A percentile compares a stretch with the other conserved stretches of the same genome.
These are phyloP conservation scores for Ustilago shanxiensis DNA, from an alignment of 1,284 basidiomycete species.

Conservation along the genomic window DNA sequence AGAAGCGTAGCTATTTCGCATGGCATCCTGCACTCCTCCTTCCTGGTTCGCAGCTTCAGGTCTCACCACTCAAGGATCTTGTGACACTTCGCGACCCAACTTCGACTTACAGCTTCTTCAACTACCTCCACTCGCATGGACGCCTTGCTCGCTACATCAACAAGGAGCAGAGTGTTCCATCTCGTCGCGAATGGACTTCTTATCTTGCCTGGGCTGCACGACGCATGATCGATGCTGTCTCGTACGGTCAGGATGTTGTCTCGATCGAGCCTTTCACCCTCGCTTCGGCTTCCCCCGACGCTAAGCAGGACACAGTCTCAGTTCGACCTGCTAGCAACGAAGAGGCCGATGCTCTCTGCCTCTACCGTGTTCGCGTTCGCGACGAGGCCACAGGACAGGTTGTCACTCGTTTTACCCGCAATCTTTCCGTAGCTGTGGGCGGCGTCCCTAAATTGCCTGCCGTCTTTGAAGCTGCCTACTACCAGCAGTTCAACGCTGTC, in stretches of 20 bases:
- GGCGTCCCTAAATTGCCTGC: slow-evolving; percentile 59
- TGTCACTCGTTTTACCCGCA: slow-evolving; percentile 50
- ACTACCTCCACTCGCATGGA: slow-evolving; percentile 66
- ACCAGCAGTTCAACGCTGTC: slow-evolving; percentile 18
- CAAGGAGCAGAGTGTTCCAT: slow-evolving; percentile 65
- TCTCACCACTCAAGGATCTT: slow-evolving; percentile 68
- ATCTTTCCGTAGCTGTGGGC: slow-evolving; percentile 64
- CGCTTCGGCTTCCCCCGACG: slow-evolving; percentile 24
- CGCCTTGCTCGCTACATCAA: slow-evolving; percentile 68
- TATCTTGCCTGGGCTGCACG: slow-evolving; percentile 68
- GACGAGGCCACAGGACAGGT: slow-evolving; percentile 28
- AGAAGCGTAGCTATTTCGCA: slow-evolving; percentile 64
- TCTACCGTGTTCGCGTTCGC: slow-evolving; percentile 51
- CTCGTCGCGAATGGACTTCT: slow-evolving; percentile 68
- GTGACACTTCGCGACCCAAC: slow-evolving; percentile 69
- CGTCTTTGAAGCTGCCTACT: slow-evolving; percentile 50
- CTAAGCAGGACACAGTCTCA: slow-evolving; percentile 32
- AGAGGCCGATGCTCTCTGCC: slow-evolving; percentile 35
- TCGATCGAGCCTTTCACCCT: slow-evolving; percentile 59
- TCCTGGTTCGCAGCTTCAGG: slow-evolving; percentile 68
- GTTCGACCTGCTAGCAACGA: slow-evolving; percentile 27
- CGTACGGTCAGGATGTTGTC: slow-evolving; percentile 61
- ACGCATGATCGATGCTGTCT: slow-evolving; percentile 60
- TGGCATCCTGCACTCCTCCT: slow-evolving; percentile 68
- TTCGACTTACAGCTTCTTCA: slow-evolving; percentile 66